phyloP scores from a whole-genome alignment of 2,329 filamentous ascomycete genomes.

The Ophiostoma ulmi region DNA sequence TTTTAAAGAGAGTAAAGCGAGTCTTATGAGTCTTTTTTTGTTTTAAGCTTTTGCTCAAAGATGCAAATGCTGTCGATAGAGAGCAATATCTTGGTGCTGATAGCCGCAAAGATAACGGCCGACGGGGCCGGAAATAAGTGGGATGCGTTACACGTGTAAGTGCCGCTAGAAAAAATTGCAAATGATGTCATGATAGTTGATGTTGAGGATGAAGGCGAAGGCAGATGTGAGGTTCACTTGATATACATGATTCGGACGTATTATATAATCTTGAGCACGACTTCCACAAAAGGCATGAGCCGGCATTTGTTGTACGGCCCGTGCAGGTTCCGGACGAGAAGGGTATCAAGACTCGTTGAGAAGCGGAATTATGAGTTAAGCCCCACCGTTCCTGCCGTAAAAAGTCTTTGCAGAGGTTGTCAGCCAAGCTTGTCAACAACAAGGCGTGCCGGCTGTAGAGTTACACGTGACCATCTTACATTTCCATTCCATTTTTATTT shows the following conservation, averaged over 20 bases:
- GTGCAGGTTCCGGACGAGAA: neutral
- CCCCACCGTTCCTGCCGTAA: neutral
- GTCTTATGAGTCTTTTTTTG: neutral
- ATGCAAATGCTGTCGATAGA: neutral
- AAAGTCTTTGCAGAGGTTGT: neutral
- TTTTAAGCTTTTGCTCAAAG: neutral
- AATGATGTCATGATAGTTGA: neutral
- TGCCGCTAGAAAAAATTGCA: neutral
- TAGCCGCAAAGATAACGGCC: slow-evolving; percentile 6
- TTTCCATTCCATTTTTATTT: neutral
- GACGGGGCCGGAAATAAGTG: slow-evolving; percentile 7
- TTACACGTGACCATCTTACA: neutral
- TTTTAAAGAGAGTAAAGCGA: neutral
- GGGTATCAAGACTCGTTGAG: neutral
- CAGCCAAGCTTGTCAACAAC: neutral
- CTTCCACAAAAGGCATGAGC: neutral
- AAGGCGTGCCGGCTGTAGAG: neutral
- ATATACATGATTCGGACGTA: neutral
- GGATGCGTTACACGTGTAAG: neutral
- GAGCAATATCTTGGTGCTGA: neutral
- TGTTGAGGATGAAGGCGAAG: neutral
- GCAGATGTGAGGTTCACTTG: neutral
- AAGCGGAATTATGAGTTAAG: neutral
- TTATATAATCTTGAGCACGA: neutral
- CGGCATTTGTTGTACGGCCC: neutral